These are phyloP conservation scores for Metarhizium guizhouense DNA, from an alignment of 2,329 filamentous ascomycete genomes.

Conservation along the genomic window DNA sequence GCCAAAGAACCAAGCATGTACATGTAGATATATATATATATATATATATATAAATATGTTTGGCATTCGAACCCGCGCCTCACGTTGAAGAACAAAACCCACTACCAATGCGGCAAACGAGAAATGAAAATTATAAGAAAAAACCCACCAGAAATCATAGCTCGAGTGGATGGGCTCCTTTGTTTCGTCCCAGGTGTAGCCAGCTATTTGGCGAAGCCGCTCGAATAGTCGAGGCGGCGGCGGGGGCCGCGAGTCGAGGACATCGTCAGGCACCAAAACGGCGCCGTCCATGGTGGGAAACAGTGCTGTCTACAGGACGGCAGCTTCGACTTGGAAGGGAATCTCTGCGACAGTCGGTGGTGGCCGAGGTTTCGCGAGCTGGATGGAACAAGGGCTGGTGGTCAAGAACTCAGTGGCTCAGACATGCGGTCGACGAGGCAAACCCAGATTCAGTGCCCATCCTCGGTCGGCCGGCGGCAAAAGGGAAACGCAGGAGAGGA, in stretches of 20 bases:
- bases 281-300: constrained; percentile 40
- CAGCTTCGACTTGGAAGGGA: background rate
- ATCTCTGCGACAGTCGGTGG: background rate
- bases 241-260: constrained; percentile 54
- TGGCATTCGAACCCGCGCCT: background rate
- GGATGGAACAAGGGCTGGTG: background rate
- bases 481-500: background rate
- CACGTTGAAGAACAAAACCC: background rate
- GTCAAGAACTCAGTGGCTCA: constrained; percentile 14
- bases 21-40: no score
- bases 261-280: constrained; percentile 41
- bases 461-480: constrained; percentile 16
- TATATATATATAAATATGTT: no score
- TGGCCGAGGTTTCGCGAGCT: no score
- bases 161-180: constrained; percentile 51
- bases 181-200: constrained; percentile 69
- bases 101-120: background rate
- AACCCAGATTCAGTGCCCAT: constrained; percentile 21
- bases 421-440: constrained; percentile 15
- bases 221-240: constrained; percentile 58
- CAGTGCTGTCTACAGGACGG: constrained; percentile 7
- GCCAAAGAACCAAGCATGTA: background rate
- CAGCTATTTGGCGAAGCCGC: constrained; percentile 61
- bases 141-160: constrained; percentile 75
- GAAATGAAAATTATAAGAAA: background rate